These are phyloP conservation scores for Nemania sp. DNA, from an alignment of 2,329 filamentous ascomycete species.

Conservation along the genomic window DNA sequence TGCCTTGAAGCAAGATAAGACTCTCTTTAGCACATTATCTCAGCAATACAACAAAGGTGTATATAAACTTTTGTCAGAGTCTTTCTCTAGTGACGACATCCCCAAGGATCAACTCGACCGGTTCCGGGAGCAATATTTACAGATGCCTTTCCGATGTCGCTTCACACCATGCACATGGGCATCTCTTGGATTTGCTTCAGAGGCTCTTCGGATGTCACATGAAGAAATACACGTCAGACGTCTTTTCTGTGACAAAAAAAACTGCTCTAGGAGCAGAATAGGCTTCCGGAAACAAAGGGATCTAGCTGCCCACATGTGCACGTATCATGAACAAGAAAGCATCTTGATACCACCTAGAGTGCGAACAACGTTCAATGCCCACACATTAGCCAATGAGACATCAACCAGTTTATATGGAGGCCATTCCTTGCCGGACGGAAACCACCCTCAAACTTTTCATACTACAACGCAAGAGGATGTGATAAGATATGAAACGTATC, in stretches of 20 bases:
- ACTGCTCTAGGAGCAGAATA: constrained; percentile 9
- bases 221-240: constrained; percentile 12
- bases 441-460: neutral
- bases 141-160: constrained; percentile 10
- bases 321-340: constrained; percentile 12
- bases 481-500: neutral
- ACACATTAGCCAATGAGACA: neutral
- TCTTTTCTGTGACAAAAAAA: constrained; percentile 11
- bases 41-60: neutral
- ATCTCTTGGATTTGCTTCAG: constrained; percentile 14
- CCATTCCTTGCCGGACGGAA: neutral
- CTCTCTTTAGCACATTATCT: constrained; percentile 6
- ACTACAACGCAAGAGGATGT: neutral
- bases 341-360: constrained; percentile 12
- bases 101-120: constrained; percentile 3
- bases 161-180: constrained; percentile 10
- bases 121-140: constrained; percentile 5
- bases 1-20: neutral
- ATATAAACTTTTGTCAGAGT: neutral
- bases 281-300: constrained; percentile 9
- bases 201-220: constrained; percentile 1
- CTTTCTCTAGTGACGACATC: neutral
- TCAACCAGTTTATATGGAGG: neutral
- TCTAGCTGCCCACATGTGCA: constrained; percentile 1
- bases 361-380: neutral